Evolutionary conservation across 2,329 filamentous ascomycete genomes (phyloP), one percentile per base, ranked within the genome.

Genomic region (Fusarium drepaniforme): DNA sequence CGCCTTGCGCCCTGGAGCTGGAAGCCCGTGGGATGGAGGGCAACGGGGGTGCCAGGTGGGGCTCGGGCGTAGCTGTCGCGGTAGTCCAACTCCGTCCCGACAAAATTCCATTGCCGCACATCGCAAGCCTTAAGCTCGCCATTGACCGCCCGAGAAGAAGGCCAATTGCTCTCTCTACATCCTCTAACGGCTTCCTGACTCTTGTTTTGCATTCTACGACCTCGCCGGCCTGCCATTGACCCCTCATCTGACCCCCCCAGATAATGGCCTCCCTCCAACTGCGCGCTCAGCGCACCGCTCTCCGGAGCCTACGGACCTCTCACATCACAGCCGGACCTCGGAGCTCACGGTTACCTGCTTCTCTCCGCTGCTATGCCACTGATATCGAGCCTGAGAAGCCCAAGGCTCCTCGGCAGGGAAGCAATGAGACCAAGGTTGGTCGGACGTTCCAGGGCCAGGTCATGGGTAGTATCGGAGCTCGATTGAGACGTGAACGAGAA

Each of bases 401-500:
- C 59, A 83, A 80, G 61, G 65, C 78, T 8, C 77, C 72, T 63
- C 75, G 80, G 21, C 77, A 81, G 70, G 77, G 81, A 64, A 13
- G 18, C 49, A 85, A 84, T 67, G 84, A 85, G 75, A 75, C 81
- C 73, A 84, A 79, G 77, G 78, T 81, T 30, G 84, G 82, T 18
- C 75, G 85, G 57, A 82, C 84, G 5, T 92, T 91, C 78, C 87
- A 88, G 76, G 89, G 89, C 23, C 90, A 91, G 82, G 86, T 92
- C 76, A 88, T 90, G 78, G 88, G 90, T 74, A 90, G 89, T 72
- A 89, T 90, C 60, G 85, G 85, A 61, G 84, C 86, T 65, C 87
- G 90, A 69, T 83, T 91, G 72, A 84, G 85, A 73, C 83, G 87
- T n/a, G 90, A 92, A 80, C 84, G 85, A 60, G 85, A 86, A 68